Base-by-base conservation (phyloP, 1,284 basidiomycete species). In the Spongiforma sp. region DNA sequence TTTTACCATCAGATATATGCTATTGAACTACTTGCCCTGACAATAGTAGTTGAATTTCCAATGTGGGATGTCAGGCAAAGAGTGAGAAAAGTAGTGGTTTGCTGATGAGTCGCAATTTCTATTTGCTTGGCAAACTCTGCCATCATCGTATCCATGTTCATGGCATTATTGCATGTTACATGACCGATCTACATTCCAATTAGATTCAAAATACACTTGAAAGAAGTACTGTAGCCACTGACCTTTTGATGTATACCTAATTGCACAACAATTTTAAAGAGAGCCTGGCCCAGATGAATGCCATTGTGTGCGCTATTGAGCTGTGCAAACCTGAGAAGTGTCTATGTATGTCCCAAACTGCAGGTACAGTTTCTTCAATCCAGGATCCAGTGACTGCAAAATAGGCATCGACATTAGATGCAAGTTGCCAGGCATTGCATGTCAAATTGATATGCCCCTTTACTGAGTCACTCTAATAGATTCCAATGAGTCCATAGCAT, bases 401-500 rank as follows among this genome's bases (percentile, higher is more conserved):
- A 36, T 71, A 72, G 1, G 46, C 65, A 59, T 72, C 62, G 5
- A 43, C 60, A n/a, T 69, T 71, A 0, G 39, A 41, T 5, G 68
- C 69, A n/a, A n/a, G n/a, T 30, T 69, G 67, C 68, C 69, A 72
- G n/a, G 65, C 65, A 53, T 72, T 60, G 56, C 69, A 72, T 41
- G 69, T 72, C 14, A 68, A n/a, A 24, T 61, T 67, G 19, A 64
- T 10, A 2, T 15, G 3, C 3, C 59, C 59, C 30, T 36, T 24
- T 8, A 64, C 32, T 14, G 30, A 12, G 5, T 57, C 21, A 33
- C 62, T 57, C 41, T 37, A 37, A 37, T 17, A 17, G 36, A 17
- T 17, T 37, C 36, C 17, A 17, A 17, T 37, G 36, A 37, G 36
- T n/a, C n/a, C n/a, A n/a, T n/a, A n/a, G n/a, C n/a, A n/a, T n/a